phyloP scores from a whole-genome alignment of 257 asterid genomes.

The Penstemon eatonii region DNA sequence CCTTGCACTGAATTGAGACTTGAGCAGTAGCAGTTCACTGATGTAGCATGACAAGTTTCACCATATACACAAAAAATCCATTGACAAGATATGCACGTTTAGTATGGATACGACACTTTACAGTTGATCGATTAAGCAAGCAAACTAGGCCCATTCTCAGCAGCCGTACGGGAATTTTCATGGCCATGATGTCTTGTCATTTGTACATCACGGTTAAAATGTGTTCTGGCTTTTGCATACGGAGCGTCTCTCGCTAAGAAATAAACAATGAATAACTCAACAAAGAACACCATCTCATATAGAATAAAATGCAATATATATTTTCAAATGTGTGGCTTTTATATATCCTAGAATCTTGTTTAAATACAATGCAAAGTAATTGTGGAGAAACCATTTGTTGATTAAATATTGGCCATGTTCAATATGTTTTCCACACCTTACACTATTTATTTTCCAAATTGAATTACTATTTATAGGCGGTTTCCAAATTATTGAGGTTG shows the following conservation, averaged over 20 bases:
- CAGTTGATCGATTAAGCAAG: constrained; percentile 32
- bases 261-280: constrained; percentile 18
- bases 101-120: not conserved
- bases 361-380: not conserved
- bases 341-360: not conserved
- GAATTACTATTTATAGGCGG: no score
- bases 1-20: not conserved
- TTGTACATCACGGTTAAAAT: constrained; percentile 75
- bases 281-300: not conserved
- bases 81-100: constrained; percentile 17
- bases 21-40: not conserved
- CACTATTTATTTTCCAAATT: no score
- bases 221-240: constrained; percentile 83
- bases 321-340: not conserved
- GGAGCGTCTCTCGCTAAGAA: constrained; percentile 92
- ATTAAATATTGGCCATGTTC: no score
- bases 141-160: constrained; percentile 73
- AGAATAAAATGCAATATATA: not conserved
- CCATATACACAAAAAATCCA: constrained; percentile 18
- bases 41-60: constrained; percentile 19
- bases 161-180: constrained; percentile 73
- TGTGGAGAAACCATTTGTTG: no score
- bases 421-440: no score
- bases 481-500: no score
- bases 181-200: constrained; percentile 66